Base-by-base conservation (phyloP, 768 basidiomycete species). In the Boletus vermiculosoides region DNA sequence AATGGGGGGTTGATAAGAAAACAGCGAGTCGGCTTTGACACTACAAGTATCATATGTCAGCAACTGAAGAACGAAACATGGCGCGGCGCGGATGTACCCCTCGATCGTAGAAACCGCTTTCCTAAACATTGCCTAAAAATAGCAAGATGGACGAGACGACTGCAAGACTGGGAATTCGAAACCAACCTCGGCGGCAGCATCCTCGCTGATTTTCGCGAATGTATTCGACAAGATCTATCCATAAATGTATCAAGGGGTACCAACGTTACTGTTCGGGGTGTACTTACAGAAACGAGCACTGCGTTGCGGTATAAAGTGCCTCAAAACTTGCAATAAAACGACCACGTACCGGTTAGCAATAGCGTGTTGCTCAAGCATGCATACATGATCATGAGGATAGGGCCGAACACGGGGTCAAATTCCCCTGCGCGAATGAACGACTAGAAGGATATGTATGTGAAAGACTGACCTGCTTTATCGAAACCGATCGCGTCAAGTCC, bases 401-500 rank as follows among this genome's bases (percentile, higher is more conserved):
- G 95, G 1, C 96, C 96, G 57, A 97, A 89, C n/a, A 87, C 66
- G 0, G 85, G 86, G 69, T 96, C 92, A 63, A 97, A 96, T 44
- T 83, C 75, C 40, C 79, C 87, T 86, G 63, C n/a, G 11, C 54
- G 22, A 49, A 47, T 62, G 50, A 65, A 20, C 6, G 23, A 22
- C 23, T 28, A 51, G 50, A 54, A 33, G 22, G 33, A 44, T 30
- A 33, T 20, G 52, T 10, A 15, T 22, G 23, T 5, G 25, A 50
- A 57, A 36, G 42, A 81, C 89, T 66, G 56, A 92, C 93, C 80
- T 23, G 94, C 84, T 66, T 78, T 78, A 61, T 91, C 83, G 65
- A 98, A 97, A 5, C 95, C 95, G 46, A 79, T 84, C 0, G 94
- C 92, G 72, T 98, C 96, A 7, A 98, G 80, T n/a, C 96, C 96